Evolutionary conservation across 2,329 filamentous ascomycete species (phyloP), one percentile per base, ranked within the genome.

Genomic region (Paracamarosporium sp.): DNA sequence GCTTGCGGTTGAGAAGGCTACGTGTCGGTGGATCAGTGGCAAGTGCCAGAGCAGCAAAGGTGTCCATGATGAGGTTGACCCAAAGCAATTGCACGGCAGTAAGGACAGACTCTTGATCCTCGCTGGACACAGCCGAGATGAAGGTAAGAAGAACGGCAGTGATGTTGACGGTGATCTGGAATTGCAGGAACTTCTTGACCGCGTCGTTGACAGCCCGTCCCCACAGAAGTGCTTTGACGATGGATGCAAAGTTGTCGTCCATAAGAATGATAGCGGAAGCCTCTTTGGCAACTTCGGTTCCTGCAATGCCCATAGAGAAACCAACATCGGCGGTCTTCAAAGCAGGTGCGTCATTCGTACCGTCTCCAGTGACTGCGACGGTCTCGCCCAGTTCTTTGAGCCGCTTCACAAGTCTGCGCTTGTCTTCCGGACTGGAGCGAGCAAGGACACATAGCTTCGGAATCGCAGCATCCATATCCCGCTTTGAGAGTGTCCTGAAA

Each of bases 21-120:
- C 90, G 88, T 12, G 90, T 90, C 0, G 93, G 93, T n/a, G 92
- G 91, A 73, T 97, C 93, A 1, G 93, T 97, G 1, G 93, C 93
- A 52, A 97, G 85, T 8, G 93, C 93, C 38, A 97, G 83, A 15
- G 93, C 93, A 24, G 93, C 93, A 59, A 97, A 92, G 0, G 93
- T 97, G 69, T 97, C 93, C 93, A 97, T 97, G 79, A 97, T 97
- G 68, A 97, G 82, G 71, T 97, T 97, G 69, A 97, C 92, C 93
- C 93, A 97, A 28, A 97, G 87, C 67, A 97, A 85, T 78, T 97
- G 93, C 25, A 97, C 93, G 11, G 93, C 93, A 2, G 87, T 95
- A 55, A 97, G 80, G 25, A 97, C 93, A 46, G 92, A 92, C 47
- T 81, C 75, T 73, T 94, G 89, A 1, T 87, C 78, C 0, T 74